Evolutionary conservation across 441 rosid species (phyloP), one percentile per base, ranked within the genome.

Genomic region (Sinapis alba): DNA sequence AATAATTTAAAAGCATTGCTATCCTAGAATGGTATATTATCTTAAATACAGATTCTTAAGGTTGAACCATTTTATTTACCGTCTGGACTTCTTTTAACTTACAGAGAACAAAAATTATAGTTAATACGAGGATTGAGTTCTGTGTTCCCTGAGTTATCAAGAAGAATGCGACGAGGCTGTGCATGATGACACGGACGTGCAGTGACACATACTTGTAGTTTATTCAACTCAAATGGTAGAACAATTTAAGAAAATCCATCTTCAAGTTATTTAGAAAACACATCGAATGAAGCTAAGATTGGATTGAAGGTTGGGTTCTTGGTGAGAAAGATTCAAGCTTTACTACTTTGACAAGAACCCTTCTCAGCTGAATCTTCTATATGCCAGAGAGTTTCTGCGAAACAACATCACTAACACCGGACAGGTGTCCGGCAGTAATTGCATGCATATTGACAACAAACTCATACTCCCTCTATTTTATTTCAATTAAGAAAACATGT

Each of bases 341-440:
- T 63, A 91, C 99, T 97, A 91, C 84, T 92, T 92, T 92, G 82
- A 95, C 96, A 72, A 90, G 82, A 80, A 93, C 87, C 23, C 97
- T 83, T 77, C 87, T 86, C 62, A 95, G 68, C 75, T 90, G 96
- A 86, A 95, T 87, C 78, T 90, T 88, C 81, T 86, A 86, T 65
- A 91, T 92, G 28, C 94, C 97, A 62, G 96, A 81, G n/a, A 91
- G 92, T 73, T 95, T 95, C 86, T 93, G 97, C 0, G 92, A 83
- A 59, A 80, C 84, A 53, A 86, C 81, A 76, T 95, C 99, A 62
- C 93, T 86, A n/a, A 90, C 75, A 30, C 92, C 98, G 0, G 99
- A 89, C 74, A 95, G 68, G n/a, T 86, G 87, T 62, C 87, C 95
- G 0, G 96, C 96, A 24, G 97, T 93, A 71, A 92, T 79, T 45